A percentile compares a stretch with the other conserved stretches of the same genome.
Evolutionary conservation across 495 filamentous ascomycete genomes (phyloP).

Genomic region (Xylaria longipes): DNA sequence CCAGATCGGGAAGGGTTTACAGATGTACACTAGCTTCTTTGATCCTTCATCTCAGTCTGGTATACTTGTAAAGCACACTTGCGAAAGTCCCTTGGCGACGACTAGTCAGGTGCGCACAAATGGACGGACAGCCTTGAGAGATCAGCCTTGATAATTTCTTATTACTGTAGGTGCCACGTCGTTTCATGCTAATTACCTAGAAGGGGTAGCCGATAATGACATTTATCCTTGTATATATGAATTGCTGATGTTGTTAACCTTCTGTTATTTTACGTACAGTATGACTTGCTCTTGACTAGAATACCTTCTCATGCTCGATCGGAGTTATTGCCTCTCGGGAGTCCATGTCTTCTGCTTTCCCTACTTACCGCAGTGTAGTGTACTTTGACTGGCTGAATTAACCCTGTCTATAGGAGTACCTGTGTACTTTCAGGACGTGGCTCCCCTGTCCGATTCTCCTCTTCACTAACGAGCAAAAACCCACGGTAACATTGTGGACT

Average conservation of each 20-base stretch:
- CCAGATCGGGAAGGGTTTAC: slow-evolving; percentile 27
- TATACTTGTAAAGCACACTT: slow-evolving; percentile 11
- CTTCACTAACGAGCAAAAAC: slow-evolving; percentile 18
- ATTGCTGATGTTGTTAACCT: slow-evolving; percentile 5
- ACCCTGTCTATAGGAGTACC: slow-evolving; percentile 26
- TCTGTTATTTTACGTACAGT: neutral
- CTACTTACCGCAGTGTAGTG: slow-evolving; percentile 10
- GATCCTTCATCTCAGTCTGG: slow-evolving; percentile 26
- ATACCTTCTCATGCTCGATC: slow-evolving; percentile 2
- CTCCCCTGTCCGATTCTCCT: slow-evolving; percentile 20
- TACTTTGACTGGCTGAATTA: slow-evolving; percentile 19
- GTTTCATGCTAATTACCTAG: slow-evolving; percentile 22
- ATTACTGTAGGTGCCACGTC: slow-evolving; percentile 27
- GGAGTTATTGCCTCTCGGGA: slow-evolving; percentile 21
- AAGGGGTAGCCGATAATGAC: slow-evolving; percentile 9
- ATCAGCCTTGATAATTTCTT: slow-evolving; percentile 29
- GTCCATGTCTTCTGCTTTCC: slow-evolving; percentile 11
- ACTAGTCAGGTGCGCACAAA: slow-evolving; percentile 11
- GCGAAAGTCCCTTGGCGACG: slow-evolving; percentile 13
- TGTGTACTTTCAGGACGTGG: slow-evolving; percentile 7
- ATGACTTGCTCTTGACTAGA: neutral
- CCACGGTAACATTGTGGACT: slow-evolving; percentile 30
- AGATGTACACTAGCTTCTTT: slow-evolving; percentile 25
- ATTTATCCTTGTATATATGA: neutral
- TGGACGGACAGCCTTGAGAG: slow-evolving; percentile 21